Base-by-base conservation (phyloP, 2,329 filamentous ascomycete species). In the Coniella vitis region DNA sequence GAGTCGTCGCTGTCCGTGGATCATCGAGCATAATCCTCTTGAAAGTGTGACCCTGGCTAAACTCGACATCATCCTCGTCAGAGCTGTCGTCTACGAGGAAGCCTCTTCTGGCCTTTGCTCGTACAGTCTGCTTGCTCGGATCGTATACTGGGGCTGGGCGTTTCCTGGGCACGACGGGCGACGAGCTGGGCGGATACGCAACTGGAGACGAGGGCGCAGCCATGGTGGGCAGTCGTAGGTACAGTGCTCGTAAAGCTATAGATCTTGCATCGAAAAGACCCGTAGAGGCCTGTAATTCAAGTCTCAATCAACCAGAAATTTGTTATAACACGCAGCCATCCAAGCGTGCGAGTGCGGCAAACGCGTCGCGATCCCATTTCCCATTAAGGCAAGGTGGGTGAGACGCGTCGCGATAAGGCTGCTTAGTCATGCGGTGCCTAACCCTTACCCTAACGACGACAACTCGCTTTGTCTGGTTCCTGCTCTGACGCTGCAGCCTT, bases 31-130 rank as follows among this genome's bases (percentile, higher is more conserved):
- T 74, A 34, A 67, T 63, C 52, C 69, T 63, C 56, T 74, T 74
- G 2, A 69, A 57, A 4, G 62, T 64, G 12, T 69, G 70, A 34
- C 67, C 65, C 34, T 47, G 20, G n/a, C 25, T 29, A 29, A 29
- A 29, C 10, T 53, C 38, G 42, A 64, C 57, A 35, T 66, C 60
- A 2, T 68, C 66, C 7, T 63, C 61, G 31, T 68, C 67, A 3
- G 65, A 69, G 47, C 67, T 65, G 50, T 72, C 69, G 45, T 73
- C 70, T 32, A 68, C 56, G 4, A 74, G 57, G 53, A 75, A 74
- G 3, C 72, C 70, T 21, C 65, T 65, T 44, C 69, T 63, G 13
- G 62, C 62, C 53, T 65, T 65, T 10, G 62, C 59, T 49, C 64
- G 68, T 37, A 58, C 45, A 8, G 52, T 29, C 19, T 64, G 63